Evolutionary conservation across 345 rosid species (phyloP).

Genomic region (Ceriops decandra): DNA sequence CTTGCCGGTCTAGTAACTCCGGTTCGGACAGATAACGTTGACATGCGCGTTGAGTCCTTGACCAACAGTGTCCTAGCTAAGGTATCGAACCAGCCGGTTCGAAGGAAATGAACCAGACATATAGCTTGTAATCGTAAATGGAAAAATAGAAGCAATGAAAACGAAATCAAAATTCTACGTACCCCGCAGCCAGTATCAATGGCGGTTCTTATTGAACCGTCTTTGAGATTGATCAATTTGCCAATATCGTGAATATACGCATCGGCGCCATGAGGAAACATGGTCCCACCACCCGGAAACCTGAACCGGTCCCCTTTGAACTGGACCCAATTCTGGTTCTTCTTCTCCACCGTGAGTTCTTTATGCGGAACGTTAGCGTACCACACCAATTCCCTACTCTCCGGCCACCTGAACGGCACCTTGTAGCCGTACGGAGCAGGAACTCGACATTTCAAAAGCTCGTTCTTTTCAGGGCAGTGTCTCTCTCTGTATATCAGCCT

Average conservation of each 20-base stretch:
- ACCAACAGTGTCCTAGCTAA: no score
- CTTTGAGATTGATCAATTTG: constrained; percentile 64
- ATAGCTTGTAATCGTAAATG: neutral
- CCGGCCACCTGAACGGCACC: constrained; percentile 83
- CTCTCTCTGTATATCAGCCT: constrained; percentile 72
- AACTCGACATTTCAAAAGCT: constrained; percentile 54
- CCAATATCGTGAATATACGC: constrained; percentile 80
- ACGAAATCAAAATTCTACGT: constrained; percentile 23
- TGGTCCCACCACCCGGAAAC: constrained; percentile 97
- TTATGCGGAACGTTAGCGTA: constrained; percentile 88
- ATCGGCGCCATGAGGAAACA: constrained; percentile 86
- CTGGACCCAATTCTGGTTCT: constrained; percentile 83
- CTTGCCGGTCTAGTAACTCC: no score
- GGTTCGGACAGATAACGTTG: no score
- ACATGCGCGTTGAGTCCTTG: no score
- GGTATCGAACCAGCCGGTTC: constrained; percentile 2
- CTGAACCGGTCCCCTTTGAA: constrained; percentile 59
- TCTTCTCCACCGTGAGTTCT: constrained; percentile 80
- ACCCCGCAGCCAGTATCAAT: constrained; percentile 99
- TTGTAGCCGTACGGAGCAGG: constrained; percentile 81
- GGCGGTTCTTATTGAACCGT: constrained; percentile 88
- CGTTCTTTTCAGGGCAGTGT: constrained; percentile 58
- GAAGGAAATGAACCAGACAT: constrained; percentile 6
- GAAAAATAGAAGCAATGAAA: neutral
- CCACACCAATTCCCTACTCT: constrained; percentile 80